A percentile compares a stretch with the other conserved stretches of the same genome.
Evolutionary conservation across 1,284 basidiomycete species (phyloP).

Genomic region (Entoloma clypeatum): DNA sequence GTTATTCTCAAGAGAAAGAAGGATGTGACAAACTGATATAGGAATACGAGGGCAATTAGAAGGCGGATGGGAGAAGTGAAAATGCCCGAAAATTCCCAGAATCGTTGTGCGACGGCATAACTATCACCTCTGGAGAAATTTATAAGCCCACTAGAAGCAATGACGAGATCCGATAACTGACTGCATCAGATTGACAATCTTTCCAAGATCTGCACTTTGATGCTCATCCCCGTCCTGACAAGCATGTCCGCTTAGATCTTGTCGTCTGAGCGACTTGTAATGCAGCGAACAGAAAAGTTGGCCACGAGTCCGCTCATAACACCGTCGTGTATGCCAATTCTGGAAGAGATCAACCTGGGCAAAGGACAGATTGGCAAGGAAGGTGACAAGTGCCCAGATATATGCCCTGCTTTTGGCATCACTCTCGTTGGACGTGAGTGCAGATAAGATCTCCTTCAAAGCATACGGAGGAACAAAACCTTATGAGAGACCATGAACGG

Average conservation of each 20-base stretch:
- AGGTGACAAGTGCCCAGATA: constrained; percentile 63
- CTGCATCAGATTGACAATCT: constrained; percentile 73
- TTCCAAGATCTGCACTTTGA: constrained; percentile 59
- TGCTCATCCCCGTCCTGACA: constrained; percentile 40
- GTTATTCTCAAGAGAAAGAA: background rate
- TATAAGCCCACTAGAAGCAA: background rate
- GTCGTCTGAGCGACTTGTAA: constrained; percentile 62
- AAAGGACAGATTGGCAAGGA: constrained; percentile 65
- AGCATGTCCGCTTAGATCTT: constrained; percentile 56
- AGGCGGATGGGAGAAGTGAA: constrained; percentile 74
- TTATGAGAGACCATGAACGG: constrained; percentile 20
- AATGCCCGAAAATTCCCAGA: constrained; percentile 67
- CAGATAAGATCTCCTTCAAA: constrained; percentile 53
- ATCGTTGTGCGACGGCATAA: constrained; percentile 66
- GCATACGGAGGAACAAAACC: constrained; percentile 58
- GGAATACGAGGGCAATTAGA: constrained; percentile 66
- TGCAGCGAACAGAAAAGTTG: constrained; percentile 71
- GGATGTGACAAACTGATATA: constrained; percentile 63
- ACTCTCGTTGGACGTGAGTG: constrained; percentile 43
- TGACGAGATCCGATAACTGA: constrained; percentile 26
- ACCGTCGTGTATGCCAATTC: constrained; percentile 60
- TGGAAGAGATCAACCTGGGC: constrained; percentile 66
- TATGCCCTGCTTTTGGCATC: constrained; percentile 57
- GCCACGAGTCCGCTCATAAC: constrained; percentile 64
- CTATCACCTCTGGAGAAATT: constrained; percentile 51